Evolutionary conservation across 2,329 filamentous ascomycete genomes (phyloP).

Genomic region (Alternaria burnsii): DNA sequence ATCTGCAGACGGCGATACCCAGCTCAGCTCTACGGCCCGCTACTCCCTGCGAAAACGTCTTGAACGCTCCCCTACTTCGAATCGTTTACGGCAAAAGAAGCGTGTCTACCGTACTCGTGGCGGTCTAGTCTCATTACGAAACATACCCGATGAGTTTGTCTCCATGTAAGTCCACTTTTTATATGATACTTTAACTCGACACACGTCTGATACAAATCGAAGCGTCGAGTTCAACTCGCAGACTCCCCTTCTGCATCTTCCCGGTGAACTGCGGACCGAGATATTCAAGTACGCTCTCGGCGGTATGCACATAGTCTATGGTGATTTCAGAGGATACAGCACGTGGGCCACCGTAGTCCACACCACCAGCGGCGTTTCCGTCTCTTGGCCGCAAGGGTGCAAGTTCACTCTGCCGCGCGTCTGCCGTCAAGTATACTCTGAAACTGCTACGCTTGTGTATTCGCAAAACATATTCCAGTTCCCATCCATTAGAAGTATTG

Average conservation of each 20-base stretch:
- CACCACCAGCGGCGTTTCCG: background rate
- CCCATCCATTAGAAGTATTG: too few relatives aligned
- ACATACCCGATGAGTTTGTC: background rate
- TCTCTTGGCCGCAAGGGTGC: background rate
- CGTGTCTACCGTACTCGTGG: background rate
- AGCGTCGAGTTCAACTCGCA: background rate
- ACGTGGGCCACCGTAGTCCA: background rate
- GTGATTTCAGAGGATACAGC: too few relatives aligned
- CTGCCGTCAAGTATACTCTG: background rate
- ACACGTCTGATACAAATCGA: background rate
- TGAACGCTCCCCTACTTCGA: background rate
- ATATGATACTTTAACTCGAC: background rate
- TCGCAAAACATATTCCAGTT: background rate
- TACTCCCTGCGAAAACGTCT: background rate
- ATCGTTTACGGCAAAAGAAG: background rate
- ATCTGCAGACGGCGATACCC: too few relatives aligned
- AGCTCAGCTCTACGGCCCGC: background rate
- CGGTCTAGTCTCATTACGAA: background rate
- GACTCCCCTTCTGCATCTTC: background rate
- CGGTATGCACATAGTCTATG: too few relatives aligned
- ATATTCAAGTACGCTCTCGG: background rate
- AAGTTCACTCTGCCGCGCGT: background rate
- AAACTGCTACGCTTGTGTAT: background rate
- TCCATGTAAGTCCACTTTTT: background rate
- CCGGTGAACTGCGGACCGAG: background rate